Conservation (phyloP, 352 stramenopile species). For the Halophytophthora batemanensis region DNA sequence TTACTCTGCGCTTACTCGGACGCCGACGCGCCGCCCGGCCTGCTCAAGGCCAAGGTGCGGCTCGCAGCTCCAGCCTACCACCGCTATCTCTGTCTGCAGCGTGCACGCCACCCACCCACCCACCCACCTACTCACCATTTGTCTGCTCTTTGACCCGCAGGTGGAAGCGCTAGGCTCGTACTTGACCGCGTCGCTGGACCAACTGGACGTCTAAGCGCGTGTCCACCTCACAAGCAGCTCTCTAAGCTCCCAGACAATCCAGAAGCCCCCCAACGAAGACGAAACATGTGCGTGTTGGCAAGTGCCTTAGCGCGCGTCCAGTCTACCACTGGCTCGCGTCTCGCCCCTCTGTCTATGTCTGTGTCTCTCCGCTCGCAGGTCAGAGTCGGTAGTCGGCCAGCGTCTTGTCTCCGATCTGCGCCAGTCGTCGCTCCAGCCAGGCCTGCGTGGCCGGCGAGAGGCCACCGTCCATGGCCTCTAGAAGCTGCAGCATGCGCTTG, state of each 20-base stretch:
- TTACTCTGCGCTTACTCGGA: slow-evolving; percentile 75
- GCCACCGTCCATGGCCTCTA: slow-evolving; percentile 72
- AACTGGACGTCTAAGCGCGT: slow-evolving; percentile 58
- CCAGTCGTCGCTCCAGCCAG: slow-evolving; percentile 74
- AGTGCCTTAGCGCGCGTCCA: not conserved
- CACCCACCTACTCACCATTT: too few relatives aligned
- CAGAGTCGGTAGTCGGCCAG: slow-evolving; percentile 59
- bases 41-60: slow-evolving; percentile 76
- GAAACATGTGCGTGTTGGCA: not conserved
- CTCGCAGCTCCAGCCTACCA: too few relatives aligned
- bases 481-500: slow-evolving; percentile 67
- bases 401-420: slow-evolving; percentile 37
- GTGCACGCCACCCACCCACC: not conserved
- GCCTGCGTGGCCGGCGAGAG: slow-evolving; percentile 59
- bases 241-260: slow-evolving; percentile 1
- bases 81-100: not conserved
- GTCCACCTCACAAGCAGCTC: slow-evolving; percentile 1
- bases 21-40: slow-evolving; percentile 44
- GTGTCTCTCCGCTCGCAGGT: not conserved
- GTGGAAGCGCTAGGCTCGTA: slow-evolving; percentile 61
- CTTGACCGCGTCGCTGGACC: slow-evolving; percentile 59
- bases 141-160: slow-evolving; percentile 15
- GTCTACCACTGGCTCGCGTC: too few relatives aligned
- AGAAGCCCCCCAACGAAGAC: slow-evolving; percentile 3
- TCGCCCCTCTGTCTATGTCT: slow-evolving; percentile 7